phyloP scores from a whole-genome alignment of 2,329 filamentous ascomycete genomes.

The Phaeosphaeriaceae sp. region DNA sequence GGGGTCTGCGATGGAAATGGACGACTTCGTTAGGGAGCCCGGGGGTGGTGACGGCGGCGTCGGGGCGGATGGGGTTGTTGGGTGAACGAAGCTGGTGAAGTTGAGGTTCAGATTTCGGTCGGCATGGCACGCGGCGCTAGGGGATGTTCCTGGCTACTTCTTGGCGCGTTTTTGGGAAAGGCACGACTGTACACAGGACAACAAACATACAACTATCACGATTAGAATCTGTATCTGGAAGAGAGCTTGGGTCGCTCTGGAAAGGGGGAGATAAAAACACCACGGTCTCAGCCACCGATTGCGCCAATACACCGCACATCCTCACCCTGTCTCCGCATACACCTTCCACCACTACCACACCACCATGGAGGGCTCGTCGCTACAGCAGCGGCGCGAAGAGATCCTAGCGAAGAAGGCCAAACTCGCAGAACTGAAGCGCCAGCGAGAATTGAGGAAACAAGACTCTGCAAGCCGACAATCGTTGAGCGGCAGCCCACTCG shows the following conservation, averaged over 20 bases:
- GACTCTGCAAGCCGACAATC: conserved; percentile 71
- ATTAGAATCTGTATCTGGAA: not conserved
- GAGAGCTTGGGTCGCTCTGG: not conserved
- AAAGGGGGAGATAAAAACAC: not conserved
- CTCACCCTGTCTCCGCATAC: conserved; percentile 12
- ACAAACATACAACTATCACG: not conserved
- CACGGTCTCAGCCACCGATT: not conserved
- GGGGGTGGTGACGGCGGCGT: conserved; percentile 24
- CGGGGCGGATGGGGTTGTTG: conserved; percentile 31
- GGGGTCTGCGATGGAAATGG: conserved; percentile 27
- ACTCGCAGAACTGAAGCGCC: conserved; percentile 93
- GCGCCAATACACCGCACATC: conserved; percentile 5
- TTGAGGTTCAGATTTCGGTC: conserved; percentile 40
- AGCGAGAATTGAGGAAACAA: conserved; percentile 84
- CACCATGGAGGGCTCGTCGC: conserved; percentile 59
- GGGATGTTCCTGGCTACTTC: conserved; percentile 26
- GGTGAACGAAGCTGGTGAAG: conserved; percentile 29
- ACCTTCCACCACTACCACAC: not conserved
- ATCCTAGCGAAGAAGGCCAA: conserved; percentile 96
- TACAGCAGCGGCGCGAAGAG: conserved; percentile 88
- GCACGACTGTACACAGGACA: conserved; percentile 10
- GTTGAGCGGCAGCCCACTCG: conserved; percentile 67
- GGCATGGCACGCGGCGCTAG: conserved; percentile 6
- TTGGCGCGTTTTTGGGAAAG: conserved; percentile 36
- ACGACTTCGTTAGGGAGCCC: conserved; percentile 20